Base-by-base conservation (phyloP, 805 yeast species). In the Torulaspora gathmanii region DNA sequence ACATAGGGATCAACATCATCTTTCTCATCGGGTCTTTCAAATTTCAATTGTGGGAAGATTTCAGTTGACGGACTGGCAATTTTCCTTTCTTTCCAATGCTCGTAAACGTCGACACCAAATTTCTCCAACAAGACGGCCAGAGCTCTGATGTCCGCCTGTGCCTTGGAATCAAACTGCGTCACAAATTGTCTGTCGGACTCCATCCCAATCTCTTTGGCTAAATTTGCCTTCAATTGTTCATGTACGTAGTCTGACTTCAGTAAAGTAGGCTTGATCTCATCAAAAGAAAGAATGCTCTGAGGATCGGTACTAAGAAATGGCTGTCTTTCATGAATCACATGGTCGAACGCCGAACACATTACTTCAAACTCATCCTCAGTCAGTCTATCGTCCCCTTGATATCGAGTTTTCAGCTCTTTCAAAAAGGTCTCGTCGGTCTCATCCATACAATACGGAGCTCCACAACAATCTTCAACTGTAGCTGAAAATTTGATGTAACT, bases 1-100 rank as follows among this genome's bases (percentile, higher is more conserved):
- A 88, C 83, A 65, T 93, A 93, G 1, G 99, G 98, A 64, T 93
- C 97, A 48, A 77, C 78, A 58, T 90, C 97, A 58, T 90, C 97
- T 59, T 89, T 89, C 47, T 87, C 93, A 45, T 78, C 79, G 19
- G 86, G 86, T 55, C 86, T 90, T 68, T 90, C 97, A 63, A 86
- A 89, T 63, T 82, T 86, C 40, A 93, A 71, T 12, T 74, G 65
- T 3, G 97, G 95, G 53, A 79, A 75, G 16, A 93, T 77, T 3
- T 84, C 65, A 54, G 77, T 77, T 26, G 97, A 97, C 22, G 71
- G 65, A 42, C 87, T 71, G 34, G 68, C 78, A 15, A 89, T 73
- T 63, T 90, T 85, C 50, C 98, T 73, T 6, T 57, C 53, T 52
- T 77, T 83, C 93, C 95, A 93, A 67, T 90, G 91, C 4, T 79